A percentile compares a stretch with the other conserved stretches of the same genome.
Conservation (phyloP, 164 flowering plant genomes). For the Vitis amurensis region DNA sequence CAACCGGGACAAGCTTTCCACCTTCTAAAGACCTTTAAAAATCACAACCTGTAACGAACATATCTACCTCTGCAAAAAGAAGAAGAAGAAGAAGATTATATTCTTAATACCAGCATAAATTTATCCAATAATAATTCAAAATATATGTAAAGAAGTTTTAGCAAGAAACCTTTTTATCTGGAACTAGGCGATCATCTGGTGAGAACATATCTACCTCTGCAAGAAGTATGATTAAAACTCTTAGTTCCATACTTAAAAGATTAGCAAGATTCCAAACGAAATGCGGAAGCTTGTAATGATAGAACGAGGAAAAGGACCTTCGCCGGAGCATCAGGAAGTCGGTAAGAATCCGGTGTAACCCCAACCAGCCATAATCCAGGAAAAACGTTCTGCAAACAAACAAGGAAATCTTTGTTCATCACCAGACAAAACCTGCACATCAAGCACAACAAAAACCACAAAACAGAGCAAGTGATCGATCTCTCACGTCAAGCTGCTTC, state of each 20-base stretch:
- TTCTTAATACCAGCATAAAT: no score
- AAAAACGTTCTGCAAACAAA: conserved; percentile 27
- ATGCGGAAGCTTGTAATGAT: not conserved
- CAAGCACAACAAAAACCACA: not conserved
- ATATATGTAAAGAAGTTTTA: no score
- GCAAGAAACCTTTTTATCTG: not conserved
- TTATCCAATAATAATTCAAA: no score
- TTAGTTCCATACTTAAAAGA: no score
- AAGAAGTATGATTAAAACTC: conserved; percentile 3
- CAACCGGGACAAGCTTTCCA: not conserved
- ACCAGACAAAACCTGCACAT: not conserved
- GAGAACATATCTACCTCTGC: conserved; percentile 24
- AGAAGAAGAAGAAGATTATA: not conserved
- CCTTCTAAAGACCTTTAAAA: not conserved
- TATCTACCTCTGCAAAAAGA: conserved; percentile 5
- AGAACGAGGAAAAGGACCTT: conserved; percentile 25
- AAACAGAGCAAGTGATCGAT: not conserved
- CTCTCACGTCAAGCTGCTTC: conserved; percentile 58
- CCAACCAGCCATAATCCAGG: conserved; percentile 50
- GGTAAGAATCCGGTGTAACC: conserved; percentile 34
- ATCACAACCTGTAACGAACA: not conserved
- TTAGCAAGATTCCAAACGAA: not conserved
- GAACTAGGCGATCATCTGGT: not conserved
- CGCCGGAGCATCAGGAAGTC: conserved; percentile 31
- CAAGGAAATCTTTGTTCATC: not conserved